These are phyloP conservation scores for Marasmius sp. DNA, from an alignment of 1,284 basidiomycete species.

Conservation along the genomic window DNA sequence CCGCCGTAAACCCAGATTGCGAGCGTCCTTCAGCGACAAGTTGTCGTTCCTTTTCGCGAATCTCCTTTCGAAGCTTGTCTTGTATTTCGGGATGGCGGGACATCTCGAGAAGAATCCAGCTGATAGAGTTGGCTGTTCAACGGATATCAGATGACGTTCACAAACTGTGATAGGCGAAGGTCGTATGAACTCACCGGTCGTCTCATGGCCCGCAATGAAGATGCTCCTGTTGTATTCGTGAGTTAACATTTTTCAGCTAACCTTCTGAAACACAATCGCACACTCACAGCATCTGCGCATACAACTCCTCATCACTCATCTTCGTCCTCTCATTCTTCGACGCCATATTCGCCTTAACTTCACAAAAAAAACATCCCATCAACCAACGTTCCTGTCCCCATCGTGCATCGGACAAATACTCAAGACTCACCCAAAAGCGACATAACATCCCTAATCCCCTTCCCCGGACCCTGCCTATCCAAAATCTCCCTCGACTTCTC, in stretches of 20 bases:
- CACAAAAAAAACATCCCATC: too few relatives aligned
- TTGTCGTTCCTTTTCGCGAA: slow-evolving; percentile 5
- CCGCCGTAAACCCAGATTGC: slow-evolving; percentile 3
- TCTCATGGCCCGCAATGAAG: slow-evolving; percentile 50
- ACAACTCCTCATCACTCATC: slow-evolving; percentile 50
- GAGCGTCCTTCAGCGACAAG: slow-evolving; percentile 1
- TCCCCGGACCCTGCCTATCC: slow-evolving; percentile 7
- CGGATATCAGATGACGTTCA: too few relatives aligned
- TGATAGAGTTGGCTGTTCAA: slow-evolving; percentile 38
- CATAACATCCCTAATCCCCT: slow-evolving; percentile 8
- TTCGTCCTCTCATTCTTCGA: slow-evolving; percentile 41
- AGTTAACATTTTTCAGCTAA: too few relatives aligned
- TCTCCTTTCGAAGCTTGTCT: slow-evolving; percentile 16
- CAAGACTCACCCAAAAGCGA: background rate
- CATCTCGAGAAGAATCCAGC: slow-evolving; percentile 35
- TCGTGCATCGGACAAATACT: too few relatives aligned
- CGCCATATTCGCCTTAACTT: slow-evolving; percentile 50
- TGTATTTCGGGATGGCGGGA: slow-evolving; percentile 16
- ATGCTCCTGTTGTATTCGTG: slow-evolving; percentile 24
- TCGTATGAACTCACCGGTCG: slow-evolving; percentile 37
- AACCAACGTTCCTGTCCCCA: too few relatives aligned
- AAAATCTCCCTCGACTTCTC: slow-evolving; percentile 32
- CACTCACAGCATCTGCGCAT: slow-evolving; percentile 52
- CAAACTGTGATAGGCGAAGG: too few relatives aligned
- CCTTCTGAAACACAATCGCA: too few relatives aligned